Percentiles rank a stretch among this genome's conserved stretches.
Evolutionary conservation across 495 filamentous ascomycete species (phyloP).

Genomic region (Annulohypoxylon stygium): DNA sequence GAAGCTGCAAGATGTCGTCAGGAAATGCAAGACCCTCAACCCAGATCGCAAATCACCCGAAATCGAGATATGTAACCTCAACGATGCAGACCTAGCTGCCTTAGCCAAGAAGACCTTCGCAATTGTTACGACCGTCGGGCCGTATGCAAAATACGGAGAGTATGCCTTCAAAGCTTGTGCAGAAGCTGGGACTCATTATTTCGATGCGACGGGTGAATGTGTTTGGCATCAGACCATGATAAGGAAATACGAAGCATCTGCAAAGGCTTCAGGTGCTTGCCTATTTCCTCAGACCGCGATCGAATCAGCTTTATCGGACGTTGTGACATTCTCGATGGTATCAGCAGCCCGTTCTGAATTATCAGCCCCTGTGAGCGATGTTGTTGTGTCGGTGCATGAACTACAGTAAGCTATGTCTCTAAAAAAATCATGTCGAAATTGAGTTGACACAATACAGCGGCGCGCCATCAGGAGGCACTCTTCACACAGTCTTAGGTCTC

Average conservation of each 20-base stretch:
- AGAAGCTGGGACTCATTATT: conserved; percentile 87
- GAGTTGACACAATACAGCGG: conserved; percentile 50
- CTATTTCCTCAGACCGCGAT: conserved; percentile 89
- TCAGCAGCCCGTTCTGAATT: conserved; percentile 72
- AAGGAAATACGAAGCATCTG: conserved; percentile 79
- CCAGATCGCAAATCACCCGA: conserved; percentile 68
- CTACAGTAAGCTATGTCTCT: conserved; percentile 63
- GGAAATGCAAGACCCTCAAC: conserved; percentile 74
- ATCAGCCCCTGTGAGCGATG: conserved; percentile 66
- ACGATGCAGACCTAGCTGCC: conserved; percentile 69
- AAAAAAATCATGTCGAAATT: not conserved
- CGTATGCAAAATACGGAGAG: conserved; percentile 82
- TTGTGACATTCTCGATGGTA: conserved; percentile 79
- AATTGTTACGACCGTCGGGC: conserved; percentile 87
- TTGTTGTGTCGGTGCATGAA: conserved; percentile 72
- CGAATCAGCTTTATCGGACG: conserved; percentile 87
- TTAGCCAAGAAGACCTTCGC: conserved; percentile 81
- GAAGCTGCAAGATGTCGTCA: conserved; percentile 78
- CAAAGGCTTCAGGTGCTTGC: conserved; percentile 81
- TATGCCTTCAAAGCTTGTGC: conserved; percentile 91
- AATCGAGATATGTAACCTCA: conserved; percentile 66
- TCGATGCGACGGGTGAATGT: conserved; percentile 90
- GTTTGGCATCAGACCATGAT: conserved; percentile 86
- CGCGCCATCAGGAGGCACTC: conserved; percentile 80
- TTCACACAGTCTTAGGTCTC: conserved; percentile 72